phyloP scores from a whole-genome alignment of 345 rosid species.

The Angophora floribunda region DNA sequence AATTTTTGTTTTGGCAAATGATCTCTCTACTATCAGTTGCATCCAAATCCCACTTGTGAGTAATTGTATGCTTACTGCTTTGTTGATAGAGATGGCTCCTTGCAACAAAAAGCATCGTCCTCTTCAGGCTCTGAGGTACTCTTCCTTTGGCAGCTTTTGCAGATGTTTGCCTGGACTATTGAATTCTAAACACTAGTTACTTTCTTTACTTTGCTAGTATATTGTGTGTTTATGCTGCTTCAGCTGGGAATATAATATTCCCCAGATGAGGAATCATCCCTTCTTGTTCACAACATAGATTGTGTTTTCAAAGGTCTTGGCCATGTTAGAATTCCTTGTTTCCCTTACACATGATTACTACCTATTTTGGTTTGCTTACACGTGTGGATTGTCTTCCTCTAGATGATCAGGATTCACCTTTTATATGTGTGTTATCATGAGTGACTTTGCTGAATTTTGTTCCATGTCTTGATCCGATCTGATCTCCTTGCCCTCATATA shows the following conservation, averaged over 20 bases:
- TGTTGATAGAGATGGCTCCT: conserved; percentile 22
- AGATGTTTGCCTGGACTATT: not conserved
- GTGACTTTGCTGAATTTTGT: not conserved
- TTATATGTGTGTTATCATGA: not conserved
- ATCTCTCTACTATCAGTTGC: not conserved
- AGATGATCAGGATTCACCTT: not conserved
- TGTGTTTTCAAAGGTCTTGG: not conserved
- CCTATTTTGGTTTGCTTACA: not conserved
- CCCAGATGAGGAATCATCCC: not conserved
- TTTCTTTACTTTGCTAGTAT: not conserved
- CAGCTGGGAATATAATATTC: not conserved
- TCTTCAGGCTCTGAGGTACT: conserved; percentile 42
- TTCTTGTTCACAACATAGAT: not conserved
- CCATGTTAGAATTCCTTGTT: not conserved
- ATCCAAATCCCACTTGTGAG: not conserved
- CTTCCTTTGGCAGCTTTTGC: not conserved
- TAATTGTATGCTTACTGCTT: not conserved
- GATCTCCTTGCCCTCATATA: not conserved
- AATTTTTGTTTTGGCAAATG: not conserved
- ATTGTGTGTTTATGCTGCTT: not conserved
- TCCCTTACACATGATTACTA: not conserved
- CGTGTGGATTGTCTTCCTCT: not conserved
- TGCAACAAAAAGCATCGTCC: conserved; percentile 27
- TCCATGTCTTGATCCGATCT: not conserved
- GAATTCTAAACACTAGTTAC: not conserved